These are phyloP conservation scores for Vanilla planifolia DNA, from an alignment of 106 monocot species.

Conservation along the genomic window DNA sequence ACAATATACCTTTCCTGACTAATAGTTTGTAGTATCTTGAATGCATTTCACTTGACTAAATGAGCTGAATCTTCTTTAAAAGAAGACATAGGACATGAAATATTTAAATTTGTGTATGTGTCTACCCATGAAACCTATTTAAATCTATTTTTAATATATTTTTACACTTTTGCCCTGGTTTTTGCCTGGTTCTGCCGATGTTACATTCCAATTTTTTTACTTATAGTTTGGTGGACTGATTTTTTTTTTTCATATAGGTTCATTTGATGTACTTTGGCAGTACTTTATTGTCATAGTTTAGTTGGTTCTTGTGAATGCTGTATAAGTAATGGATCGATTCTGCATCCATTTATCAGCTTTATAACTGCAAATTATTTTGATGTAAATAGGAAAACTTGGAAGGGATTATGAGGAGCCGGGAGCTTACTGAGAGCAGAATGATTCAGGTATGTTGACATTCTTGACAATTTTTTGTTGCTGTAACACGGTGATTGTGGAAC, in stretches of 20 bases:
- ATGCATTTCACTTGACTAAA: too few species aligned
- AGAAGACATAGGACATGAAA: too few species aligned
- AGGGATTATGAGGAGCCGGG: slow-evolving; percentile 63
- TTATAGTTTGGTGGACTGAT: not conserved
- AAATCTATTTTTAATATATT: too few species aligned
- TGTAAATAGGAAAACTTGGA: slow-evolving; percentile 75
- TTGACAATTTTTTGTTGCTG: not conserved
- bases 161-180: too few species aligned
- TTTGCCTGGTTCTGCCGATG: too few species aligned
- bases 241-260: not conserved
- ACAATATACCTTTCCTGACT: too few species aligned
- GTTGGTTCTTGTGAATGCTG: not conserved
- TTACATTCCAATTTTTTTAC: too few species aligned
- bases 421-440: slow-evolving; percentile 88
- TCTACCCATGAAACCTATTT: too few species aligned
- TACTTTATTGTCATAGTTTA: not conserved
- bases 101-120: too few species aligned
- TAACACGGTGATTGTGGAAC: not conserved
- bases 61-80: too few species aligned
- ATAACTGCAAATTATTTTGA: not conserved
- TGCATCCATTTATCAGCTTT: not conserved
- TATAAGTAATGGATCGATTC: not conserved
- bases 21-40: too few species aligned
- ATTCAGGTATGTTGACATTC: slow-evolving; percentile 60
- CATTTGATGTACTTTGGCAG: not conserved